phyloP scores from a whole-genome alignment of 2,329 filamentous ascomycete genomes.

The Coniochaeta prunicola region DNA sequence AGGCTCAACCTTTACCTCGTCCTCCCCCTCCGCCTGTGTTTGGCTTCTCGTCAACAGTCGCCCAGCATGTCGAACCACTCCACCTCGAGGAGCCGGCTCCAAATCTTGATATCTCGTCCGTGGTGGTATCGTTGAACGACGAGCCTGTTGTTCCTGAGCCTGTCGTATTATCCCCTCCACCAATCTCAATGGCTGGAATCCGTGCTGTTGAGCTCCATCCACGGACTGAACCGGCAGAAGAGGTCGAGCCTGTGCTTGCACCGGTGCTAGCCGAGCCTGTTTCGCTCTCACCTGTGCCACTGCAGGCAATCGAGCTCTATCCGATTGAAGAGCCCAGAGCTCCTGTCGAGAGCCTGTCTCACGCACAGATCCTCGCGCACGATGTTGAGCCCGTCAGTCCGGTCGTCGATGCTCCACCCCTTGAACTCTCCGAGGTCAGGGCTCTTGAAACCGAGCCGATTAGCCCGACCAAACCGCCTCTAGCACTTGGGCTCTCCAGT shows the following conservation, averaged over 20 bases:
- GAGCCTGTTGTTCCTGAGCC: constrained; percentile 16
- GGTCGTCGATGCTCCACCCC: constrained; percentile 3
- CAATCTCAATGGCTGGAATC: constrained; percentile 24
- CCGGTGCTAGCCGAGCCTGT: constrained; percentile 10
- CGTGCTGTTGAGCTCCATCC: constrained; percentile 26
- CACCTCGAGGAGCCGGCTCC: constrained; percentile 7
- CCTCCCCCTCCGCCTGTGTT: constrained; percentile 14
- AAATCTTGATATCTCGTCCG: neutral
- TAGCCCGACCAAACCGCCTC: constrained; percentile 3
- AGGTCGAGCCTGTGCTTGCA: constrained; percentile 7
- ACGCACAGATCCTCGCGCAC: constrained; percentile 21
- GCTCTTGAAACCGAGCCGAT: constrained; percentile 3
- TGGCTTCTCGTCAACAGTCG: constrained; percentile 4
- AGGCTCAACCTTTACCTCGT: constrained; percentile 6
- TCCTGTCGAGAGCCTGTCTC: constrained; percentile 4
- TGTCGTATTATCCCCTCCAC: constrained; percentile 7
- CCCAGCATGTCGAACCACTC: constrained; percentile 18
- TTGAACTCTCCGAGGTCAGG: constrained; percentile 15
- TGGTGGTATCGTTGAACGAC: constrained; percentile 6
- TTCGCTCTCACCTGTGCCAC: constrained; percentile 21
- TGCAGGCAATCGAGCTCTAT: constrained; percentile 17
- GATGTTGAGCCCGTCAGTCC: constrained; percentile 15
- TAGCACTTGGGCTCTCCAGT: constrained; percentile 25
- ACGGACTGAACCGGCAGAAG: constrained; percentile 10
- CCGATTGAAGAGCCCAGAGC: constrained; percentile 16